Base-by-base conservation (phyloP, 108 stramenopile genomes). In the Stephanodiscus triporus region DNA sequence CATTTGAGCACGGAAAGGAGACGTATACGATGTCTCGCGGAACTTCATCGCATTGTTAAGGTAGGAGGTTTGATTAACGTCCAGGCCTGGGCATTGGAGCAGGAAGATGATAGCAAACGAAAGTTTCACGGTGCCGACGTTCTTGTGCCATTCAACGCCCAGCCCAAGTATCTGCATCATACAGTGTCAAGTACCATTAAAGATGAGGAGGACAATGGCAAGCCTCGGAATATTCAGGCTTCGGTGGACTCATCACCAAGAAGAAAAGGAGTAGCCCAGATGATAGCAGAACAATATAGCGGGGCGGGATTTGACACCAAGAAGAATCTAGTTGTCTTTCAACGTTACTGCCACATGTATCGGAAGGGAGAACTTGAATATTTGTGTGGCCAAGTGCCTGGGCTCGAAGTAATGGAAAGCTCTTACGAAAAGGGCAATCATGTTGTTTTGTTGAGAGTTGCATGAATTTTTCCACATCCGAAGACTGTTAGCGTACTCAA, bases 261-360 rank as follows among this genome's bases (percentile, higher is more conserved):
- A 51, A 71, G 61, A 14, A 88, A 90, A 56, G 93, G 86, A 56
- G 90, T 91, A 8, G 93, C 90, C 19, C 81, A 95, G 64, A 72
- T 85, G 70, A 84, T 86, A 62, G 77, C 88, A 20, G 90, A 93
- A 60, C 73, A 78, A 13, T 93, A 88, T 56, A 78, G 82, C 17
- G 88, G 87, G 34, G 92, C 90, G 13, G 92, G 94, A 40, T 91
- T 73, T 60, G 91, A 96, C 58, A 88, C 89, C 62, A 73, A 76
- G 50, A 93, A 93, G 72, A 97, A 95, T 32, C 84, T 95, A 40
- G 91, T 97, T 8, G 95, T 98, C 30, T 97, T 97, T 63, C 89
- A 98, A 70, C 84, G 99, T 38, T 99, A 98, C 67, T 99, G 99
- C 74, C 99, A 99, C 80, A 85, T 99, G 75, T 99, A 97, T 69